phyloP scores from a whole-genome alignment of 2,329 filamentous ascomycete genomes.

The Fusarium cicatricum region DNA sequence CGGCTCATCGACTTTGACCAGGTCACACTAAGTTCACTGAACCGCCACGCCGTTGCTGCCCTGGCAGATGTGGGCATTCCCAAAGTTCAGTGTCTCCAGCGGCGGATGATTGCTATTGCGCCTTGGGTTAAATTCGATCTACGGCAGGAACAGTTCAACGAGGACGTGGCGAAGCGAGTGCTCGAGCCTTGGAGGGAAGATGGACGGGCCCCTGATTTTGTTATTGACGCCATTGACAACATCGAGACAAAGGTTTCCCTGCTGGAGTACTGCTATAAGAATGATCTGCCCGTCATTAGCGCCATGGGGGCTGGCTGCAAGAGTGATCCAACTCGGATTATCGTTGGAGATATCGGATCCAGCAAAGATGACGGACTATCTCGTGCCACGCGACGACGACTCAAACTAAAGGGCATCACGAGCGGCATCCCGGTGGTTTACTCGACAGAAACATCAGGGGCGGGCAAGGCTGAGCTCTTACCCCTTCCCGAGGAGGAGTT shows the following conservation, averaged over 20 bases:
- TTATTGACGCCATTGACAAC: conserved; percentile 99
- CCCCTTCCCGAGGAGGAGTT: conserved; percentile 91
- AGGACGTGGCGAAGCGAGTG: conserved; percentile 69
- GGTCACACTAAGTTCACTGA: conserved; percentile 92
- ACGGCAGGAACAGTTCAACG: conserved; percentile 83
- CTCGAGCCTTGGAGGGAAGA: conserved; percentile 70
- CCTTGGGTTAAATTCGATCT: conserved; percentile 94
- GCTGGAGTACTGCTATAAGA: conserved; percentile 84
- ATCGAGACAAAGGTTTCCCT: conserved; percentile 96
- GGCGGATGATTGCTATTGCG: conserved; percentile 82
- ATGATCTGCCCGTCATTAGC: conserved; percentile 83
- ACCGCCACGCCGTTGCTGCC: conserved; percentile 95
- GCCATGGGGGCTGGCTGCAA: conserved; percentile 98
- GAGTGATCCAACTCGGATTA: conserved; percentile 82
- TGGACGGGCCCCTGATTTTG: conserved; percentile 76
- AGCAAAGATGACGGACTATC: conserved; percentile 91
- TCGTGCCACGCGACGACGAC: conserved; percentile 78
- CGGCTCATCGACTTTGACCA: conserved; percentile 97
- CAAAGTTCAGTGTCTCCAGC: conserved; percentile 86
- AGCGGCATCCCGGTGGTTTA: conserved; percentile 91
- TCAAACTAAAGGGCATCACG: conserved; percentile 80
- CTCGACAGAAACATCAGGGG: conserved; percentile 87
- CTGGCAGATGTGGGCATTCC: conserved; percentile 91
- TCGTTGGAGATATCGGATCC: conserved; percentile 88
- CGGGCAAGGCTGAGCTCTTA: conserved; percentile 89